Evolutionary conservation across 2,329 filamentous ascomycete species (phyloP).

Genomic region (Orbilia blumenaviensis): DNA sequence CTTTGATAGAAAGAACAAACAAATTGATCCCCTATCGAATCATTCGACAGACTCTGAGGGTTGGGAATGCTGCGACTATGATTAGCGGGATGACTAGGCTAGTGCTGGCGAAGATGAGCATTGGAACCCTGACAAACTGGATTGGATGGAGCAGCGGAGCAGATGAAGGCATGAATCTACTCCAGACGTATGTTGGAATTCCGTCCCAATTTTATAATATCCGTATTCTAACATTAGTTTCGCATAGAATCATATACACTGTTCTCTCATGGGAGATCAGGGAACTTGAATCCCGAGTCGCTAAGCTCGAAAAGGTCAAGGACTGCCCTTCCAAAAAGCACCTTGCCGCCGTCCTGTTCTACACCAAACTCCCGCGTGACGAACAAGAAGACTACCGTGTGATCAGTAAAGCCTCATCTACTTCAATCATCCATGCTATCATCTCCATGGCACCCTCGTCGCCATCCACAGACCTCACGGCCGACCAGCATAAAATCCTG

Average conservation of each 20-base stretch:
- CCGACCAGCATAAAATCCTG: conserved; percentile 71
- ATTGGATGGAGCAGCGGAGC: conserved; percentile 75
- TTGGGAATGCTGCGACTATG: conserved; percentile 84
- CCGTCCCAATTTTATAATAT: background rate
- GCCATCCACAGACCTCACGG: conserved; percentile 65
- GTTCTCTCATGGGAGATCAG: conserved; percentile 76
- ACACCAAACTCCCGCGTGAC: conserved; percentile 66
- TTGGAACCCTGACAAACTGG: conserved; percentile 80
- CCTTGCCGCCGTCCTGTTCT: conserved; percentile 69
- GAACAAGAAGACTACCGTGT: conserved; percentile 70
- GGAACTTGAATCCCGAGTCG: conserved; percentile 73
- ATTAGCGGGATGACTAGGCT: conserved; percentile 77
- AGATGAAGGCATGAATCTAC: conserved; percentile 80
- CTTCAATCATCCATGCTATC: conserved; percentile 75
- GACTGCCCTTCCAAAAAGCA: conserved; percentile 70
- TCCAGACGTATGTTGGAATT: conserved; percentile 66
- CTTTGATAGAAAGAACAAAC: conserved; percentile 75
- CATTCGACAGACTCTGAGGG: conserved; percentile 75
- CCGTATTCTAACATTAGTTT: conserved; percentile 66
- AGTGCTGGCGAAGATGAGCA: conserved; percentile 78
- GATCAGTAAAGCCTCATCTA: conserved; percentile 63
- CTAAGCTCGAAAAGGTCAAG: conserved; percentile 72
- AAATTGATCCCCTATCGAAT: conserved; percentile 76
- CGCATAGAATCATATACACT: conserved; percentile 77
- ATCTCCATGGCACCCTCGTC: conserved; percentile 65